Conservation (phyloP, 495 filamentous ascomycete genomes). For the Aspergillus heteromorphus region DNA sequence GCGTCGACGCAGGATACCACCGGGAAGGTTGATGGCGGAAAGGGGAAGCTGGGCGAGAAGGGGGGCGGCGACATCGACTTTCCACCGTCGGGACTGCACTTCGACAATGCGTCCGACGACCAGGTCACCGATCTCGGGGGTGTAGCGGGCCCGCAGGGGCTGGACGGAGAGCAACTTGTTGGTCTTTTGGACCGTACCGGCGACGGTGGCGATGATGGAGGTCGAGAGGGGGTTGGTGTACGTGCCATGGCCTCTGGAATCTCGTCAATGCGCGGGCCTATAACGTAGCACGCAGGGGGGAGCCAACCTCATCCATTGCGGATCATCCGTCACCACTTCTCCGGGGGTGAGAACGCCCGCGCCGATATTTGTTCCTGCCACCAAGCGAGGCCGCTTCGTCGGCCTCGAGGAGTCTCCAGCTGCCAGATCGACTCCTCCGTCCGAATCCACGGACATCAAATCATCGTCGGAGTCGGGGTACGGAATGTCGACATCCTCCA, state of each 20-base stretch:
- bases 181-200: constrained; percentile 79
- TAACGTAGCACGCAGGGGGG: constrained; percentile 2
- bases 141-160: constrained; percentile 88
- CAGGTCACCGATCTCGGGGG: constrained; percentile 90
- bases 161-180: constrained; percentile 93
- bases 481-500: constrained; percentile 29
- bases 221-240: constrained; percentile 54
- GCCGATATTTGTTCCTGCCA: constrained; percentile 22
- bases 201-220: constrained; percentile 78
- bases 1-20: constrained; percentile 83
- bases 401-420: constrained; percentile 26
- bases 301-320: constrained; percentile 90
- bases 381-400: constrained; percentile 35
- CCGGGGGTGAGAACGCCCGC: constrained; percentile 77
- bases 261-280: not conserved
- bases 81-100: constrained; percentile 86
- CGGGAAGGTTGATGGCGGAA: constrained; percentile 86
- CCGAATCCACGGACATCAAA: constrained; percentile 50
- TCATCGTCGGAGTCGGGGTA: constrained; percentile 31
- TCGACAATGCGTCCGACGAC: constrained; percentile 91
- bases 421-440: constrained; percentile 57
- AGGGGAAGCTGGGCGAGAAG: constrained; percentile 79
- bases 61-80: constrained; percentile 82
- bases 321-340: constrained; percentile 79
- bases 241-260: constrained; percentile 72